phyloP scores from a whole-genome alignment of 2,329 filamentous ascomycete species.

The Exophiala sp. region DNA sequence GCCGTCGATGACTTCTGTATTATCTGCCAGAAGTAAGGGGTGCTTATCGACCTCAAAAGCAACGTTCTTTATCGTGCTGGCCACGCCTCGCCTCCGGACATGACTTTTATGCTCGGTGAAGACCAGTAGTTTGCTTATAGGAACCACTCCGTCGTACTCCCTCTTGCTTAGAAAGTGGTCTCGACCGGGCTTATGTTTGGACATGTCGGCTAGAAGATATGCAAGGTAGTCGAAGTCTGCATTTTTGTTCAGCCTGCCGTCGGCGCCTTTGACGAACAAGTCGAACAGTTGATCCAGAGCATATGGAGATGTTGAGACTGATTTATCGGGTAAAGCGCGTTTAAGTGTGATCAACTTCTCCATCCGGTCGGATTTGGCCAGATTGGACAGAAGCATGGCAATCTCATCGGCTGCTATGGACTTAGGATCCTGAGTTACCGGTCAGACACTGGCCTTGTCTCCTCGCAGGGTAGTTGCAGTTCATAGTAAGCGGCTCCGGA shows the following conservation, averaged over 20 bases:
- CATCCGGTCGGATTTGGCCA: constrained; percentile 72
- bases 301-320: constrained; percentile 48
- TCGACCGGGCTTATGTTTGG: constrained; percentile 62
- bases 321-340: constrained; percentile 54
- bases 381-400: constrained; percentile 87
- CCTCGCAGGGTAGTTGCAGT: background rate
- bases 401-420: constrained; percentile 79
- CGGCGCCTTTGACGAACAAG: constrained; percentile 87
- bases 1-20: constrained; percentile 42
- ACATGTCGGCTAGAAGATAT: constrained; percentile 89
- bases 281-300: constrained; percentile 90
- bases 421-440: constrained; percentile 38
- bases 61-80: constrained; percentile 88
- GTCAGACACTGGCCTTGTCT: background rate
- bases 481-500: background rate
- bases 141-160: constrained; percentile 74
- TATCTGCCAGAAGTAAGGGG: constrained; percentile 61
- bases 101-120: constrained; percentile 86
- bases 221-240: constrained; percentile 87
- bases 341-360: constrained; percentile 63
- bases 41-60: constrained; percentile 76
- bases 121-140: constrained; percentile 83
- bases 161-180: constrained; percentile 69
- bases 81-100: constrained; percentile 86
- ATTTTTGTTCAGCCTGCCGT: constrained; percentile 72